Evolutionary conservation across 2,329 filamentous ascomycete species (phyloP).

Genomic region (Aspergillus luchuensis): DNA sequence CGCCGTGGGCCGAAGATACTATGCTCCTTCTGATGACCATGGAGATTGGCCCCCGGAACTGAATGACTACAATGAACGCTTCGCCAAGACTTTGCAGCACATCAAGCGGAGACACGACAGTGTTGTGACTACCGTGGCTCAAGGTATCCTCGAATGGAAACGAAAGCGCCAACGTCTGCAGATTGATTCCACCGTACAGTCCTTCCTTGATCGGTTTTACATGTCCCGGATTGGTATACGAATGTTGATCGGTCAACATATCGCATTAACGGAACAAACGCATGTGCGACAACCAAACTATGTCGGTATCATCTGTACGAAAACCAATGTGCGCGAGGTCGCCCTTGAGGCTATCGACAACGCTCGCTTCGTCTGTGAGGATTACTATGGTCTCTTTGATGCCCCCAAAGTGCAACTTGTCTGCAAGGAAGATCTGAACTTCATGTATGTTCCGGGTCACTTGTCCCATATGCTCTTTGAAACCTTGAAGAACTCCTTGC

Average conservation of each 20-base stretch:
- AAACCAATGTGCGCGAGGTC: slow-evolving; percentile 92
- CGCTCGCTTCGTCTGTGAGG: slow-evolving; percentile 97
- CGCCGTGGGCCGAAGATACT: slow-evolving; percentile 69
- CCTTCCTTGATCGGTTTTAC: slow-evolving; percentile 98
- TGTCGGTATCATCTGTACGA: slow-evolving; percentile 98
- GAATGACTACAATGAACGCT: slow-evolving; percentile 88
- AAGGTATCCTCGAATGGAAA: slow-evolving; percentile 98
- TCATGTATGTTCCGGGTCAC: slow-evolving; percentile 99
- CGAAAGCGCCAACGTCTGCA: slow-evolving; percentile 94
- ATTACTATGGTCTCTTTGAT: slow-evolving; percentile 96
- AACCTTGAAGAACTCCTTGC: slow-evolving; percentile 96
- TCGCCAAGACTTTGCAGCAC: slow-evolving; percentile 82
- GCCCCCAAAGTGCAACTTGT: slow-evolving; percentile 95
- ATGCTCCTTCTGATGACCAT: slow-evolving; percentile 85
- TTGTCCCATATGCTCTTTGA: slow-evolving; percentile 99
- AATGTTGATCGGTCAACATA: slow-evolving; percentile 98
- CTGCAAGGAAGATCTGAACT: slow-evolving; percentile 89
- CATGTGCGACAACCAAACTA: slow-evolving; percentile 88
- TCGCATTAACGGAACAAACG: slow-evolving; percentile 91
- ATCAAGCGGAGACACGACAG: slow-evolving; percentile 97
- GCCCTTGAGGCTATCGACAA: slow-evolving; percentile 98
- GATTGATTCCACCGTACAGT: slow-evolving; percentile 95
- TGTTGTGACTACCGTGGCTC: slow-evolving; percentile 96
- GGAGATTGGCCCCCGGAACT: slow-evolving; percentile 92
- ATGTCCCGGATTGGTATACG: slow-evolving; percentile 99